Evolutionary conservation across 2,329 filamentous ascomycete species (phyloP), one percentile per base, ranked within the genome.

Genomic region (Hypoxylon rubiginosum): DNA sequence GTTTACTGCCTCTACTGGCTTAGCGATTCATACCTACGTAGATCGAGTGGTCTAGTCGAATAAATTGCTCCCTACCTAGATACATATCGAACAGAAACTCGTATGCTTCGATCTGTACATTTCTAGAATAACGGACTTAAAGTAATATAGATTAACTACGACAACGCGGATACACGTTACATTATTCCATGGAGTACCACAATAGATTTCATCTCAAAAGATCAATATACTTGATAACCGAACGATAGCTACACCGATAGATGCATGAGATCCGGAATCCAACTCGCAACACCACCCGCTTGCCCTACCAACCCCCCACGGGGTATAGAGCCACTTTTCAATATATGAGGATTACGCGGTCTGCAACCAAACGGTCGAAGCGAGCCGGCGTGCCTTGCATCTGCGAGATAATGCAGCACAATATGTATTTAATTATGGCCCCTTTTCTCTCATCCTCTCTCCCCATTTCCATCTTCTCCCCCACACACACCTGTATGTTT

Each of bases 351-450:
- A 48, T 68, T 68, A 68, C 59, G 65, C 54, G 50, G 64, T 57
- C 65, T 53, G 24, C 51, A 45, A 43, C 28, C 15, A 13, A 32
- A 15, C 26, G 21, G 24, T 19, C 24, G 28, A 56, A 55, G 41
- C 51, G 58, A 61, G 21, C 50, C 11, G 45, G 13, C 21, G 67
- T 69, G 39, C 64, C 67, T 69, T 67, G 56, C 57, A 62, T 68
- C 51, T 67, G 61, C 52, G 28, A 13, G 64, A 65, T 62, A 66
- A 63, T 49, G 61, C 50, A 59, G 41, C 64, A 24, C 56, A 59
- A 66, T 59, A 52, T 41, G 8, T 45, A 17, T 21, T 17, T 56
- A 30, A 36, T 19, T 28, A 45, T 46, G 19, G 21, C n/a, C 24
- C n/a, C 34, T 13, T 30, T 28, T 39, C 7, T 39, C 11, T 45